A percentile compares a stretch with the other conserved stretches of the same genome.
Evolutionary conservation across 2,329 filamentous ascomycete genomes (phyloP).

Genomic region (Microdochium bolleyi): DNA sequence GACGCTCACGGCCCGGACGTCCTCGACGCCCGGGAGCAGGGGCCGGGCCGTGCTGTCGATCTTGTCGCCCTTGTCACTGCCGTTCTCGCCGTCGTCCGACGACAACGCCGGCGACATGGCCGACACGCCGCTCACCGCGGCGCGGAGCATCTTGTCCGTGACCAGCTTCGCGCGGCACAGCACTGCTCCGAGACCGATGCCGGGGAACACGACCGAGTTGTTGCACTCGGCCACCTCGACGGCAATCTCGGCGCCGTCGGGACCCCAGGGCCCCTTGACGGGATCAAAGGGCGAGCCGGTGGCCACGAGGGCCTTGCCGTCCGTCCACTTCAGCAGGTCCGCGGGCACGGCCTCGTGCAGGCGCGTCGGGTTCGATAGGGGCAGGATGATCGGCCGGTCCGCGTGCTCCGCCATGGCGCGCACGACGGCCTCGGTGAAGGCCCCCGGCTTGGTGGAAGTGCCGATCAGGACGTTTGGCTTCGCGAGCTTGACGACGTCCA

Average conservation of each 20-base stretch:
- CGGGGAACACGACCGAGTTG: constrained; percentile 79
- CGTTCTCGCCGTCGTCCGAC: constrained; percentile 41
- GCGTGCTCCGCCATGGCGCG: constrained; percentile 68
- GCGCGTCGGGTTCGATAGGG: constrained; percentile 76
- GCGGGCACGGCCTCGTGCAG: constrained; percentile 75
- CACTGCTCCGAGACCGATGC: constrained; percentile 74
- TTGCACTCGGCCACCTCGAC: constrained; percentile 71
- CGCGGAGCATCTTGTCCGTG: constrained; percentile 73
- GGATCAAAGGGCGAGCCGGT: constrained; percentile 79
- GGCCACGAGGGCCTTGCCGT: constrained; percentile 69
- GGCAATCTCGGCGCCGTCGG: constrained; percentile 31
- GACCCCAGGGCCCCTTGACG: constrained; percentile 53
- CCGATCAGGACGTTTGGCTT: constrained; percentile 78
- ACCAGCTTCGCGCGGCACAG: constrained; percentile 60
- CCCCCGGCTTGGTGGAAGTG: constrained; percentile 68
- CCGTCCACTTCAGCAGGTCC: constrained; percentile 71
- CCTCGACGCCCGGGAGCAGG: constrained; percentile 67
- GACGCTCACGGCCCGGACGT: constrained; percentile 69
- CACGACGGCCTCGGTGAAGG: constrained; percentile 70
- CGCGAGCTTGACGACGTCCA: constrained; percentile 60
- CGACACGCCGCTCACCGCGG: constrained; percentile 67
- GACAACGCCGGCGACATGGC: constrained; percentile 60
- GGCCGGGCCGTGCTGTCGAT: constrained; percentile 35
- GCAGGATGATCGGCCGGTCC: constrained; percentile 68
- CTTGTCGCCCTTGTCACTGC: background rate